Base-by-base conservation (phyloP, 805 yeast species). In the Lachancea lanzarotensis region DNA sequence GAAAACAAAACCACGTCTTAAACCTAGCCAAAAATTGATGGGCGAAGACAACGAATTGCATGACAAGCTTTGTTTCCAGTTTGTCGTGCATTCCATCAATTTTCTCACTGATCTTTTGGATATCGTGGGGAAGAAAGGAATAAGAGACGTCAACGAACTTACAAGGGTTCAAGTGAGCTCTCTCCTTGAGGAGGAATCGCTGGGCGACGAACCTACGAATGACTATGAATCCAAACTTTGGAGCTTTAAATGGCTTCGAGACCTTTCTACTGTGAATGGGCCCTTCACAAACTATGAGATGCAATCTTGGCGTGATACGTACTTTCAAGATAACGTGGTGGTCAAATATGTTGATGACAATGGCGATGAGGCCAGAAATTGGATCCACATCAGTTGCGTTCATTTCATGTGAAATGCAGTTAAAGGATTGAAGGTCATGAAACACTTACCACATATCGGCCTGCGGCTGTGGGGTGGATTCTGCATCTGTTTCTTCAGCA, bases 251-350 rank as follows among this genome's bases (percentile, higher is more conserved):
- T 73, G 76, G 76, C 45, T 59, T 3, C 70, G 62, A 11, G 54
- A 47, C 13, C 46, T 47, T 0, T 62, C 57, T 1, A 68, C 60
- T 25, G 48, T 71, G 2, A 65, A 76, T 42, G 80, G 81, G 4
- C 73, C 74, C 2, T 77, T 63, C 53, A 67, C 82, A 1, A 56
- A 68, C 12, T 73, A 69, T 49, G 81, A 79, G 45, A 78, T 80
- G 81, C 62, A 56, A 17, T 70, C 72, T 49, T 79, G 85, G 85
- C 71, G 63, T 40, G 38, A 55, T 8, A 59, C 64, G 6, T 76
- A 78, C 53, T 79, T 79, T 53, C 67, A 68, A 3, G 67, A 71
- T 42, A 62, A 62, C 10, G 81, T 72, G 0, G 64, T 62, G 25
- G 81, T 71, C 27, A 63, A 57, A 45, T 52, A 52, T n/a, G 54